Conservation (phyloP, 2,329 filamentous ascomycete species). For the Monosporascus cannonballus region DNA sequence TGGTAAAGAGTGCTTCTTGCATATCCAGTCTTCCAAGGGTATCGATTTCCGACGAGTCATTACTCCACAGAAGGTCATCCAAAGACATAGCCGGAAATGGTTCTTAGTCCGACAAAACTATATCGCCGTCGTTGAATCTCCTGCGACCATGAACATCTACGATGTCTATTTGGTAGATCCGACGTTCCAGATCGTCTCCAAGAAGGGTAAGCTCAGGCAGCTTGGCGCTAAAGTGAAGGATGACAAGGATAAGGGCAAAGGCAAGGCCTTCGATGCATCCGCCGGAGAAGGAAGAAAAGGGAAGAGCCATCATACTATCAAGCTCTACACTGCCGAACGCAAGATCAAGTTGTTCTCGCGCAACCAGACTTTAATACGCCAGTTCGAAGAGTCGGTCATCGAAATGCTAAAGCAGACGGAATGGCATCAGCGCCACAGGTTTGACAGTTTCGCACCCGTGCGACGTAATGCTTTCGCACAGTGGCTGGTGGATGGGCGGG, state of each 20-base stretch:
- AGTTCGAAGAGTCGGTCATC: constrained; percentile 89
- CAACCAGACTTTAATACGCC: constrained; percentile 80
- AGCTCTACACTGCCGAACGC: constrained; percentile 84
- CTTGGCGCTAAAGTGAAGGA: constrained; percentile 55
- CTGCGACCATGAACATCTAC: constrained; percentile 97
- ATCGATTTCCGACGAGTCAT: constrained; percentile 78
- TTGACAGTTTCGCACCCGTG: constrained; percentile 89
- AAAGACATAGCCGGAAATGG: constrained; percentile 88
- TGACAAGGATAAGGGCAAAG: constrained; percentile 45
- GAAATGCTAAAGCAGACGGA: constrained; percentile 78
- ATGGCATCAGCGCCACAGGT: constrained; percentile 80
- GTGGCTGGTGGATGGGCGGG: constrained; percentile 92
- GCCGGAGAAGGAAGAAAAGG: constrained; percentile 11
- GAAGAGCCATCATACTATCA: constrained; percentile 73
- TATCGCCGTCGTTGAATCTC: constrained; percentile 95
- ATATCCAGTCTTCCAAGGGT: constrained; percentile 87
- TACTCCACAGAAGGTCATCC: constrained; percentile 71
- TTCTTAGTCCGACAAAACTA: constrained; percentile 98
- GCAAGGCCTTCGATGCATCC: constrained; percentile 29
- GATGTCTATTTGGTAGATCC: constrained; percentile 97
- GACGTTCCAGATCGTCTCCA: constrained; percentile 76
- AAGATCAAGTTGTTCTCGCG: constrained; percentile 87
- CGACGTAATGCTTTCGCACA: constrained; percentile 82
- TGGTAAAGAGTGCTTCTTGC: constrained; percentile 90
- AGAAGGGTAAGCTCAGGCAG: constrained; percentile 52